A percentile compares a stretch with the other conserved stretches of the same genome.
Conservation (phyloP, 306 rosid genomes). For the Erythrophleum fordii region DNA sequence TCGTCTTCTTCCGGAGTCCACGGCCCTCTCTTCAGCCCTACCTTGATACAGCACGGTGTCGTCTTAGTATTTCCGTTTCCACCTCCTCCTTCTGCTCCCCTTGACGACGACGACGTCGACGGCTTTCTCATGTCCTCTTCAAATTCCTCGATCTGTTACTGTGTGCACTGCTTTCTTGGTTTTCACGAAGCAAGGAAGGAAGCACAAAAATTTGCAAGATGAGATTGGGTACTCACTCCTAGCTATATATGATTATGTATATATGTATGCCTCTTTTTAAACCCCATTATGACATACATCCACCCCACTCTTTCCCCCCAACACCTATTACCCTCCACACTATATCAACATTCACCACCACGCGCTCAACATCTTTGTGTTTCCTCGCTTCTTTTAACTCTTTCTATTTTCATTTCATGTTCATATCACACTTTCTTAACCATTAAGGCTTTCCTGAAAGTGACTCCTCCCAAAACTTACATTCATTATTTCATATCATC, state of each 20-base stretch:
- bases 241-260: too few relatives aligned
- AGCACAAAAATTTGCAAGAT: background rate
- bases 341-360: background rate
- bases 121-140: constrained; percentile 42
- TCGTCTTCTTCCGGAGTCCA: constrained; percentile 87
- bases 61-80: background rate
- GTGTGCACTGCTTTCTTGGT: too few relatives aligned
- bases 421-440: background rate
- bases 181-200: too few relatives aligned
- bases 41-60: constrained; percentile 69
- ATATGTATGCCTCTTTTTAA: too few relatives aligned
- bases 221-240: background rate
- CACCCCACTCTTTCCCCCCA: background rate
- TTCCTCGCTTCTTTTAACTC: too few relatives aligned
- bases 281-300: background rate
- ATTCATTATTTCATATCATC: too few relatives aligned
- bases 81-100: background rate
- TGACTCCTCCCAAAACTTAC: too few relatives aligned
- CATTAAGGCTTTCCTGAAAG: background rate
- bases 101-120: background rate
- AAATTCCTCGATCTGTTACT: too few relatives aligned
- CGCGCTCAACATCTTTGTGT: background rate
- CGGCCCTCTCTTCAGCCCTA: constrained; percentile 86
- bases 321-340: background rate
- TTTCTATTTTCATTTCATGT: too few relatives aligned